These are phyloP conservation scores for Suhomyces kunorum DNA, from an alignment of 1,139 yeast species.

Conservation along the genomic window DNA sequence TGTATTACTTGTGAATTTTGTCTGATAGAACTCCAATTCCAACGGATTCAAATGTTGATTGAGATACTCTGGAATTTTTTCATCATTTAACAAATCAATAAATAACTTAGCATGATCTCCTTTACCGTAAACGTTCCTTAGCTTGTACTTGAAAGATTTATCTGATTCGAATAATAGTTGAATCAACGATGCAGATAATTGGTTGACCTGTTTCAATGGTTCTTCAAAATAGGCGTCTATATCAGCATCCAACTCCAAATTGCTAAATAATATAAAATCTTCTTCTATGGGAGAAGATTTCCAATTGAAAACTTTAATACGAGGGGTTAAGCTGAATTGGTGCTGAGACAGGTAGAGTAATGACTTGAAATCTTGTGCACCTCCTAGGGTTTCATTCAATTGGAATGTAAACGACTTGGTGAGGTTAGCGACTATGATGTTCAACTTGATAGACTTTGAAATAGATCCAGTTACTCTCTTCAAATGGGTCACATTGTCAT, in stretches of 20 bases:
- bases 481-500: conserved; percentile 17
- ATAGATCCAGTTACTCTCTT: conserved; percentile 8
- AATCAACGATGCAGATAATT: conserved; percentile 29
- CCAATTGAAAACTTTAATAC: conserved; percentile 37
- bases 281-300: conserved; percentile 33
- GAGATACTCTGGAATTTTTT: conserved; percentile 32
- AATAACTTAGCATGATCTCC: conserved; percentile 43
- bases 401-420: conserved; percentile 31
- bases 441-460: conserved; percentile 18
- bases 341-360: conserved; percentile 24
- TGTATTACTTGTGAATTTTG: conserved; percentile 43
- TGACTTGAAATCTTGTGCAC: conserved; percentile 15
- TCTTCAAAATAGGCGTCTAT: conserved; percentile 34
- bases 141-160: conserved; percentile 26
- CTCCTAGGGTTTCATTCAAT: conserved; percentile 27
- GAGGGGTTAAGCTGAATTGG: conserved; percentile 13
- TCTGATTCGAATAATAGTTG: conserved; percentile 21
- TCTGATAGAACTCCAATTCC: conserved; percentile 41
- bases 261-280: conserved; percentile 17
- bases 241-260: conserved; percentile 17
- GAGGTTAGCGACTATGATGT: conserved; percentile 36
- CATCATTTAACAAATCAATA: conserved; percentile 27
- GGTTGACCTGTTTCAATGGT: conserved; percentile 37
- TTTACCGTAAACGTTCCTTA: conserved; percentile 41
- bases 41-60: conserved; percentile 30